Percentiles rank a stretch among this genome's conserved stretches.
phyloP scores from a whole-genome alignment of 208 protist genomes.

The Zelonia costaricensis region DNA sequence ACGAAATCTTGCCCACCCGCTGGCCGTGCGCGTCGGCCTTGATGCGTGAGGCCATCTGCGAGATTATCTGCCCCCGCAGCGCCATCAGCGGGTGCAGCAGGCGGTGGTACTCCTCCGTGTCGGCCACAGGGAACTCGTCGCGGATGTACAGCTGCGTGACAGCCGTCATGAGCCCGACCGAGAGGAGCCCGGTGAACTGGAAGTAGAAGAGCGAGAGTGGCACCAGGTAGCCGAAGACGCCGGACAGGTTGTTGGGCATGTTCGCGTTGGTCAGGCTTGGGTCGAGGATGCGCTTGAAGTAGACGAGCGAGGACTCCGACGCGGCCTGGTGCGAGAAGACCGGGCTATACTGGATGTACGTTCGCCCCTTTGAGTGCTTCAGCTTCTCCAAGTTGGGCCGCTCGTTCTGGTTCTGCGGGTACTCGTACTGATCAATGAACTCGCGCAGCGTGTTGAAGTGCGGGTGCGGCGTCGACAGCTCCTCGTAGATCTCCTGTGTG shows the following conservation, averaged over 20 bases:
- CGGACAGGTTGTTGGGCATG: conserved; percentile 72
- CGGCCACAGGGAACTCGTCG: conserved; percentile 75
- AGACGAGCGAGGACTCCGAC: conserved; percentile 60
- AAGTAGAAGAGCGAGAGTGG: conserved; percentile 86
- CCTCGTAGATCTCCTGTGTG: conserved; percentile 63
- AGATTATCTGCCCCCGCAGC: conserved; percentile 74
- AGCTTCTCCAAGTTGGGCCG: conserved; percentile 37
- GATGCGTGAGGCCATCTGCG: conserved; percentile 68
- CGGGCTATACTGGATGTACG: conserved; percentile 77
- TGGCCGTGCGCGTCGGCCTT: conserved; percentile 31
- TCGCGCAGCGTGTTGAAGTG: conserved; percentile 51
- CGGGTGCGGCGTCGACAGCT: conserved; percentile 52
- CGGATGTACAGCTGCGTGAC: conserved; percentile 85
- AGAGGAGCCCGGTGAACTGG: conserved; percentile 78
- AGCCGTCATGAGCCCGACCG: conserved; percentile 80
- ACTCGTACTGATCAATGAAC: conserved; percentile 54
- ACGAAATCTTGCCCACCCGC: conserved; percentile 61
- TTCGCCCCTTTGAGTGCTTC: conserved; percentile 80
- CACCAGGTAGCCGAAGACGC: conserved; percentile 76
- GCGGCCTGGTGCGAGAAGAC: conserved; percentile 61
- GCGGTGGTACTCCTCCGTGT: conserved; percentile 73
- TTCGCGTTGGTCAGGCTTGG: conserved; percentile 47
- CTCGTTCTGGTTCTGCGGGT: conserved; percentile 26
- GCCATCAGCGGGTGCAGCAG: conserved; percentile 61
- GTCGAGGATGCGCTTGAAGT: conserved; percentile 76